Conservation (phyloP, 768 basidiomycete genomes). For the Tulasnella sp. region DNA sequence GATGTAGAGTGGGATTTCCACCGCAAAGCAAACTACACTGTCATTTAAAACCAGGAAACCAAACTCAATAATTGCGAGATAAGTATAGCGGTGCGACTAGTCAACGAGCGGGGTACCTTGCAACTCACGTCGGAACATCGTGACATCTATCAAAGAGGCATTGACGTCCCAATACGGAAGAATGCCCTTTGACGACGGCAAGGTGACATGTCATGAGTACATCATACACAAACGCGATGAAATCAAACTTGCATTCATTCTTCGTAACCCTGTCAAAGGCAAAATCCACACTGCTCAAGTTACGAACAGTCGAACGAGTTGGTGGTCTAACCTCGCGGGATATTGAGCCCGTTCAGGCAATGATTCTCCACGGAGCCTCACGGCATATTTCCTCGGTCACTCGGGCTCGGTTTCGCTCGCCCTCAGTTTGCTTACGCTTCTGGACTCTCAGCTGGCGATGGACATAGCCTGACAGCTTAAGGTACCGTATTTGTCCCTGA, state of each 20-base stretch:
- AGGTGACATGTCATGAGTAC: too few relatives aligned
- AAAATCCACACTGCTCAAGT: neutral
- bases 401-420: neutral
- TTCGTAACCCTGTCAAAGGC: neutral
- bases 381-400: neutral
- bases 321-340: neutral
- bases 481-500: neutral
- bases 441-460: neutral
- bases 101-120: neutral
- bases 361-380: neutral
- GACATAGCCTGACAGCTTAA: neutral
- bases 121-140: neutral
- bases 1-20: neutral
- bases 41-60: neutral
- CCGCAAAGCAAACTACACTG: neutral
- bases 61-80: neutral
- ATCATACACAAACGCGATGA: too few relatives aligned
- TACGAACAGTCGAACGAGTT: neutral
- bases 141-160: neutral
- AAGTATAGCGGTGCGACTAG: neutral
- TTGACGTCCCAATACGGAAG: neutral
- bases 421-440: neutral
- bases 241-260: too few relatives aligned
- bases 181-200: neutral
- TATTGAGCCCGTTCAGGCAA: neutral